A percentile compares a stretch with the other conserved stretches of the same genome.
Conservation (phyloP, 768 basidiomycete species). For the Hebeloma cylindrosporum region DNA sequence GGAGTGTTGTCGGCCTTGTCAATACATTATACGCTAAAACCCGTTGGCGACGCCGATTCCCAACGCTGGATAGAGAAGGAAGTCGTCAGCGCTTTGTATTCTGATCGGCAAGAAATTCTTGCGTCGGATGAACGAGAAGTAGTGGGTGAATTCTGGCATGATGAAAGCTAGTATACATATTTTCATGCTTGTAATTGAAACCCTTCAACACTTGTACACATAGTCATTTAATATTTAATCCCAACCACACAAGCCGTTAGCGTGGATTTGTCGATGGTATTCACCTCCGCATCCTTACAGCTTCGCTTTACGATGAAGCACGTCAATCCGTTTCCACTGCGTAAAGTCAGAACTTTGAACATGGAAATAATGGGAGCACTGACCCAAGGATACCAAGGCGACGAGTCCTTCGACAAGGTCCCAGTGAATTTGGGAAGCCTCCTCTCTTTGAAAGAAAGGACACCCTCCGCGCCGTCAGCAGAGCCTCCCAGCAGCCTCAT, state of each 20-base stretch:
- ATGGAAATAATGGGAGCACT: slow-evolving; percentile 13
- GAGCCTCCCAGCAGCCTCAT: slow-evolving; percentile 40
- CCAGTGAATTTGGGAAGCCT: slow-evolving; percentile 46
- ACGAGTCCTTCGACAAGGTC: slow-evolving; percentile 39
- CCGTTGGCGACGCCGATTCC: slow-evolving; percentile 41
- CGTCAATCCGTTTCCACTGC: slow-evolving; percentile 40
- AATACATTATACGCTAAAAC: slow-evolving; percentile 80
- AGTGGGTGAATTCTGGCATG: too few relatives aligned
- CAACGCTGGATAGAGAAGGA: slow-evolving; percentile 62
- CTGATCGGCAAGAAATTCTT: slow-evolving; percentile 50
- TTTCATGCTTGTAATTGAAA: too few relatives aligned
- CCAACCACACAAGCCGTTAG: too few relatives aligned
- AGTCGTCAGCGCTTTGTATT: slow-evolving; percentile 65
- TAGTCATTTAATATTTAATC: too few relatives aligned
- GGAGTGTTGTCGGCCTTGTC: slow-evolving; percentile 87
- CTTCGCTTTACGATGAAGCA: slow-evolving; percentile 35
- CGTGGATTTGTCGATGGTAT: too few relatives aligned
- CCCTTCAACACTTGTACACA: too few relatives aligned
- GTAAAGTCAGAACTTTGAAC: neutral
- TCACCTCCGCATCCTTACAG: too few relatives aligned
- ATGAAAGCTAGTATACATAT: too few relatives aligned
- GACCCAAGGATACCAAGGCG: slow-evolving; percentile 55
- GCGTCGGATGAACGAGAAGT: slow-evolving; percentile 48
- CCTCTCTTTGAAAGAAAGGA: slow-evolving; percentile 47
- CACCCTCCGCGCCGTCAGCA: slow-evolving; percentile 48